Evolutionary conservation across 129 eudicot genomes (phyloP), one percentile per base, ranked within the genome.

Genomic region (Lactuca saligna): DNA sequence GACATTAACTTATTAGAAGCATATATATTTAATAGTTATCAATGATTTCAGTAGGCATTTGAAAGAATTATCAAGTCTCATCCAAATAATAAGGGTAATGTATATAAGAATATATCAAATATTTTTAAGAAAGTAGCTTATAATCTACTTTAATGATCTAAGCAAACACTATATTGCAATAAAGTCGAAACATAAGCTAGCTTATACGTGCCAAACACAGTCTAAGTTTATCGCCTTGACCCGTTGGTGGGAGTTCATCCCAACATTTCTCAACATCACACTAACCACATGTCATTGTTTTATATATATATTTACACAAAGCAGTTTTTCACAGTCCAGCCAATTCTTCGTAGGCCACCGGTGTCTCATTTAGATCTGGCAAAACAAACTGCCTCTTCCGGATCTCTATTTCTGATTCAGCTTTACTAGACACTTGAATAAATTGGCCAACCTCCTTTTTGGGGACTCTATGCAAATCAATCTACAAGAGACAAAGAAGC

Each of bases 361-460:
- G 78, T 9, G 57, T 73, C 65, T 73, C 71, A 3, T 73, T 73
- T 9, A 73, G 65, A 73, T 73, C 78, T 4, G 78, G 78, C 17
- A 73, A 46, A 0, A 64, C 69, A 73, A 66, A 63, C 49, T 25
- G 57, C 17, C 64, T 54, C 29, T 46, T 44, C 17, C 4, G 17
- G 8, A 15, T 72, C 54, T 72, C 60, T 8, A 20, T 8, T 12
- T 71, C 60, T 16, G 60, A 58, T 60, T 37, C 59, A 71, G 4
- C 46, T 35, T 35, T 63, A 15, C 69, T 20, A 39, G 10, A 33
- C 8, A 7, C 37, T 4, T 53, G 20, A 31, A 31, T 39, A 5
- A 65, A 12, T 6, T 5, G 12, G 38, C 38, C 38, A 35, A 4
- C 44, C 29, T 20, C 57, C 75, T 12, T 8, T 57, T 44, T 14